Evolutionary conservation across 2,329 filamentous ascomycete genomes (phyloP).

Genomic region (Trichoderma sp.): DNA sequence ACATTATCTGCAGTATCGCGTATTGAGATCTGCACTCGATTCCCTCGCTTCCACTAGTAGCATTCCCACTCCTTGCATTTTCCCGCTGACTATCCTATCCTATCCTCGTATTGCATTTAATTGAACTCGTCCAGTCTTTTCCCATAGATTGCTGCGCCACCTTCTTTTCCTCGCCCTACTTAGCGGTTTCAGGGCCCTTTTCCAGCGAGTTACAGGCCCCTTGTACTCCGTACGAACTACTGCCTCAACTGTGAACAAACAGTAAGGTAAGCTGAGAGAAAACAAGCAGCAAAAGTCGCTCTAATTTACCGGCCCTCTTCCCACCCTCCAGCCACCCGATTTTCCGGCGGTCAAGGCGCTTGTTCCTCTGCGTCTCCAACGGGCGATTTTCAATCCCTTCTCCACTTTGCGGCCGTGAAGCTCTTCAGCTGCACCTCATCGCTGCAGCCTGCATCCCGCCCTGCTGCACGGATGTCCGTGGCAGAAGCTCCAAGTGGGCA

Average conservation of each 20-base stretch:
- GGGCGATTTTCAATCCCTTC: not conserved
- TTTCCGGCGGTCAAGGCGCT: constrained; percentile 36
- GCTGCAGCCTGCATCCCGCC: constrained; percentile 26
- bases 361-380: not conserved
- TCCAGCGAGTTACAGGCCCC: not conserved
- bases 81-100: not conserved
- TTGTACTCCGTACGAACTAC: constrained; percentile 12
- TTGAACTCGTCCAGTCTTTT: not conserved
- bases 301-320: too few relatives aligned
- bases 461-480: constrained; percentile 12
- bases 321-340: constrained; percentile 38
- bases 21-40: constrained; percentile 17
- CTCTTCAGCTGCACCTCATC: constrained; percentile 29
- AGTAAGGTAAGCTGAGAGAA: not conserved
- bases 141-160: constrained; percentile 13
- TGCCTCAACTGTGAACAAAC: not conserved
- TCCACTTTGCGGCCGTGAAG: constrained; percentile 3
- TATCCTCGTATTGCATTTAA: not conserved
- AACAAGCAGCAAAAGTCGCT: not conserved
- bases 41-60: not conserved
- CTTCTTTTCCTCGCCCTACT: not conserved
- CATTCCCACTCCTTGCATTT: not conserved
- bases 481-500: constrained; percentile 12
- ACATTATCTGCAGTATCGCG: too few relatives aligned
- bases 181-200: constrained; percentile 8